Conservation (phyloP, 371 early-diverging fungal species). For the Mortierella sp. region DNA sequence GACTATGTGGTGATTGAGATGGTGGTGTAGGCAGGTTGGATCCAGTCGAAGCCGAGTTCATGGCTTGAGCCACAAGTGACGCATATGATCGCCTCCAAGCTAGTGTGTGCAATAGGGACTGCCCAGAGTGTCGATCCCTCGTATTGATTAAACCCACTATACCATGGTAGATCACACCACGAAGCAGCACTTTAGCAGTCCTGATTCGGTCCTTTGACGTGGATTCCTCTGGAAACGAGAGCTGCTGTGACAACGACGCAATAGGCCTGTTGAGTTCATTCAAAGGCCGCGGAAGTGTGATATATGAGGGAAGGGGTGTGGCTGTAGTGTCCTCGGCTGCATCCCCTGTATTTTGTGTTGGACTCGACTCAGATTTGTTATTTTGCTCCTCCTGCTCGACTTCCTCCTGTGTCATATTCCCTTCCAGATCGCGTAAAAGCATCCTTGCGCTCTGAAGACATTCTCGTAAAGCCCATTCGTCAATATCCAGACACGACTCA, state of each 20-base stretch:
- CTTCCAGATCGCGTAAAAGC: conserved; percentile 13
- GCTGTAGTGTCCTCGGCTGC: neutral
- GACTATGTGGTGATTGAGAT: too few relatives aligned
- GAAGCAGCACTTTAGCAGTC: conserved; percentile 32
- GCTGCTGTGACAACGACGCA: conserved; percentile 23
- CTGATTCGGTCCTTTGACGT: neutral
- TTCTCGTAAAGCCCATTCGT: conserved; percentile 17
- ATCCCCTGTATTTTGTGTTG: neutral
- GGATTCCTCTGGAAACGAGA: conserved; percentile 6
- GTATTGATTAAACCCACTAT: conserved; percentile 40
- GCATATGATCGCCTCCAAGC: conserved; percentile 37
- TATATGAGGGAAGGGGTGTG: neutral
- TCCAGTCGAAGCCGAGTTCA: conserved; percentile 2
- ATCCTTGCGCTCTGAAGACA: conserved; percentile 7
- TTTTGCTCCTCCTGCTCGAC: neutral
- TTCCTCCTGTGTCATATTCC: conserved; percentile 18
- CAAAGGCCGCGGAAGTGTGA: neutral
- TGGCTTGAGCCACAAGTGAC: conserved; percentile 10
- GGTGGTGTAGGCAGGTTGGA: conserved; percentile 23
- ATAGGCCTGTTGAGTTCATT: conserved; percentile 19
- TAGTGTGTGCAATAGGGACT: conserved; percentile 24
- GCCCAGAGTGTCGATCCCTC: conserved; percentile 30
- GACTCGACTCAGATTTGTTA: neutral
- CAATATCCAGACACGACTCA: conserved; percentile 23
- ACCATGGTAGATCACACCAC: conserved; percentile 28